A percentile compares a stretch with the other conserved stretches of the same genome.
Evolutionary conservation across 192 early-diverging fungal genomes (phyloP).

Genomic region (Umbelopsis sp.): DNA sequence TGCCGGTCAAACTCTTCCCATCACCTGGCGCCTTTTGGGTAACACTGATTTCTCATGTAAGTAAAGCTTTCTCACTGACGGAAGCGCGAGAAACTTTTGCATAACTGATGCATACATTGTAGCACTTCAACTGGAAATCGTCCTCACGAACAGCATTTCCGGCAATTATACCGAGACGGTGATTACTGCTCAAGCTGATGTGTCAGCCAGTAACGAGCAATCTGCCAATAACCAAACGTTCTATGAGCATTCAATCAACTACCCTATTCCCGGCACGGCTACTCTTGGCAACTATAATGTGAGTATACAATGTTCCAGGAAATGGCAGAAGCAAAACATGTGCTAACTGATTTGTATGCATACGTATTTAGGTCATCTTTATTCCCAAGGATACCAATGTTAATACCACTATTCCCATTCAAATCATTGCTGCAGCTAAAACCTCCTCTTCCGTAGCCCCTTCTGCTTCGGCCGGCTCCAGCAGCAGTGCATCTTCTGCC

Average conservation of each 20-base stretch:
- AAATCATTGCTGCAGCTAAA: constrained; percentile 27
- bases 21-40: constrained; percentile 27
- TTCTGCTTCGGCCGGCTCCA: constrained; percentile 17
- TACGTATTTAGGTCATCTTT: constrained; percentile 26
- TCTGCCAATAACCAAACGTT: constrained; percentile 25
- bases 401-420: constrained; percentile 30
- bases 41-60: constrained; percentile 33
- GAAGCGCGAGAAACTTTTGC: not conserved
- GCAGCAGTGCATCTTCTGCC: not conserved
- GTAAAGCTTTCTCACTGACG: not conserved
- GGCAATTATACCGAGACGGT: constrained; percentile 16
- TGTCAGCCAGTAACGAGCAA: constrained; percentile 21
- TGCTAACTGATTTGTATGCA: not conserved
- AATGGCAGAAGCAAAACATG: too few relatives aligned
- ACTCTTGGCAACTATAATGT: constrained; percentile 35
- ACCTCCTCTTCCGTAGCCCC: constrained; percentile 10
- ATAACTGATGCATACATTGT: not conserved
- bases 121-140: constrained; percentile 32
- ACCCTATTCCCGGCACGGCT: constrained; percentile 30
- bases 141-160: constrained; percentile 9
- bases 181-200: constrained; percentile 31
- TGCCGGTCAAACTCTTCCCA: constrained; percentile 32
- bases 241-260: constrained; percentile 35
- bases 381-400: constrained; percentile 31
- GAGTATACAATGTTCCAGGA: not conserved